Base-by-base conservation (phyloP, 1,139 yeast species). In the Candida neerlandica region DNA sequence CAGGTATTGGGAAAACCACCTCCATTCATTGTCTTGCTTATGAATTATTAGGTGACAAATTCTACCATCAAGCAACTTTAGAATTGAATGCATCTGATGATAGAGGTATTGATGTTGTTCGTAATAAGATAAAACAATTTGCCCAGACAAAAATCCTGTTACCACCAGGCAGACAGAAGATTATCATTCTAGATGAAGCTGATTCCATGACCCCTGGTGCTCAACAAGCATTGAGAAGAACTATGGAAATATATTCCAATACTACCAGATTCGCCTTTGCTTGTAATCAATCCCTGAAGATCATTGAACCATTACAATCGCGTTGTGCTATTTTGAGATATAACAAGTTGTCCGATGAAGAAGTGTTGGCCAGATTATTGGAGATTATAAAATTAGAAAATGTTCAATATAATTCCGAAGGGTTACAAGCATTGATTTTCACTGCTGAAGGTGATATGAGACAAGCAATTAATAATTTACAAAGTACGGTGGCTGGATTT, bases 171-270 rank as follows among this genome's bases (percentile, higher is more conserved):
- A 65, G 78, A 59, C 41, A 94, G 63, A 94, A 94, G 75, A 89
- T 94, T 52, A 81, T 94, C 55, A 91, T 92, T 48, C 71, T 92
- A 54, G 98, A 92, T 67, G 98, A 92, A 67, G 98, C 97, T 0
- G 98, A 94, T 65, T 88, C 96, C n/a, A 89, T 94, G 92, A 94
- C 99, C 0, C 92, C 97, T 0, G 97, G 96, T 44, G 99, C 99
- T 0, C 99, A 94, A 67, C 97, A 92, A 64, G 99, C 99, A 0
- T 74, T 94, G 59, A 80, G 99, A 70, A 81, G 99, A 64, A 94
- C 98, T 1, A 94, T 94, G 99, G 99, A 94, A 64, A 81, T 94
- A 27, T 94, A 90, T 63, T 88, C 97, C 29, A 87, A 87, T 64
- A 86, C 97, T 4, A 94, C 99, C 4, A 80, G 99, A 60, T 94